These are phyloP conservation scores for Nadsonia starkeyi-henricii DNA, from an alignment of 1,139 yeast species.

Conservation along the genomic window DNA sequence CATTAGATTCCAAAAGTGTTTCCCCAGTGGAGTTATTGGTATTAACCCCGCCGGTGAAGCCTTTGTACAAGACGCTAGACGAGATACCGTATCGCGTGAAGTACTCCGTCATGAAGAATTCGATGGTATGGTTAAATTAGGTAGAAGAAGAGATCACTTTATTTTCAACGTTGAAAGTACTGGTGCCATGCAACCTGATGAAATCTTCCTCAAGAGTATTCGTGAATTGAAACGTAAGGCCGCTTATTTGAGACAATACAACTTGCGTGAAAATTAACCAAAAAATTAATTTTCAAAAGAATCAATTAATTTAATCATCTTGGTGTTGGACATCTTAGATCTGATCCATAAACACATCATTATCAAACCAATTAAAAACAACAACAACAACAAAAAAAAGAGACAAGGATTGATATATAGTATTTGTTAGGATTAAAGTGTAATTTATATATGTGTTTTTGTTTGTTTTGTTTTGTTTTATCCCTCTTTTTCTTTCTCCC, in stretches of 20 bases:
- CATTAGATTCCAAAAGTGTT: conserved; percentile 67
- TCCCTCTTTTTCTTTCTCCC: neutral
- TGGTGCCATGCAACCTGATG: conserved; percentile 95
- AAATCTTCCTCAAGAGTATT: conserved; percentile 81
- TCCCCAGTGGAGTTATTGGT: conserved; percentile 86
- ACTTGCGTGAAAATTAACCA: neutral
- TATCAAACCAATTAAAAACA: no score
- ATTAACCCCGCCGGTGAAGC: conserved; percentile 61
- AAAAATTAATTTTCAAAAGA: no score
- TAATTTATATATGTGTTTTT: no score
- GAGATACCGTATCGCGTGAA: conserved; percentile 93
- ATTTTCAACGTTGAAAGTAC: conserved; percentile 88
- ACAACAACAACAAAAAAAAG: no score
- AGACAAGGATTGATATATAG: no score
- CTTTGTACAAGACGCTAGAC: conserved; percentile 71
- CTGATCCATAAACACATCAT: no score
- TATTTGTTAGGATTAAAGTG: no score
- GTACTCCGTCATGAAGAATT: conserved; percentile 89
- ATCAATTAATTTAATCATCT: no score
- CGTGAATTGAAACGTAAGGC: conserved; percentile 79
- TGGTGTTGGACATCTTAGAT: no score
- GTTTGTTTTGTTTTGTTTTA: neutral
- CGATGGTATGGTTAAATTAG: conserved; percentile 75
- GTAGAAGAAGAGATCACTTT: conserved; percentile 84
- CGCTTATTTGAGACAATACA: neutral